Base-by-base conservation (phyloP, 331 rosid species). In the Pyrus hybrid region DNA sequence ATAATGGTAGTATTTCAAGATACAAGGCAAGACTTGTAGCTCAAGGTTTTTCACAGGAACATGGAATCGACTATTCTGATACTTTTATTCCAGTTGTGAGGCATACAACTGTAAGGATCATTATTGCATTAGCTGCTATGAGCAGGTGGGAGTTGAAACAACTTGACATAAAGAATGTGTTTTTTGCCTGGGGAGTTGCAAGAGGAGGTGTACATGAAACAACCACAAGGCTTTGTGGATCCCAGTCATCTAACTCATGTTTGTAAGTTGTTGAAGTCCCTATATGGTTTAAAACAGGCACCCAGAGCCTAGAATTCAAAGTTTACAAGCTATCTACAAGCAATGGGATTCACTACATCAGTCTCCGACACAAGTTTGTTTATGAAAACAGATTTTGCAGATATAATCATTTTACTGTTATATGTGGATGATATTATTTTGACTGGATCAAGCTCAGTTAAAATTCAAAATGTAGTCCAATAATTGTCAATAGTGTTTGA, bases 341-440 rank as follows among this genome's bases (percentile, higher is more conserved):
- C 2, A 2, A 1, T 28, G 1, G 72, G 64, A 0, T 75, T 75
- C 33, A 30, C 7, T 30, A 0, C n/a, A n/a, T n/a, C n/a, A n/a
- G n/a, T n/a, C n/a, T n/a, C n/a, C n/a, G n/a, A n/a, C n/a, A n/a
- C n/a, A 6, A 2, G 21, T 0, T 75, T 75, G 2, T 45, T 21
- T 10, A 6, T 9, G 0, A 9, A 16, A 2, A 47, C 29, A 25
- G 8, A 3, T 2, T 1, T 8, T 5, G 0, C 13, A 5, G 7
- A 30, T 3, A 33, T 13, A 8, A 5, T 28, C 2, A 7, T 43
- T 3, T 1, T 53, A 1, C 7, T 45, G 0, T 17, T 75, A 0
- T 75, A 64, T 53, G 53, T 75, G 0, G 72, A 64, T 64, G 72
- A 75, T 20, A 75, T 75, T 1, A n/a, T 64, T 4, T 4, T 75